phyloP scores from a whole-genome alignment of 2,329 filamentous ascomycete genomes.

The Beauveria sp. region DNA sequence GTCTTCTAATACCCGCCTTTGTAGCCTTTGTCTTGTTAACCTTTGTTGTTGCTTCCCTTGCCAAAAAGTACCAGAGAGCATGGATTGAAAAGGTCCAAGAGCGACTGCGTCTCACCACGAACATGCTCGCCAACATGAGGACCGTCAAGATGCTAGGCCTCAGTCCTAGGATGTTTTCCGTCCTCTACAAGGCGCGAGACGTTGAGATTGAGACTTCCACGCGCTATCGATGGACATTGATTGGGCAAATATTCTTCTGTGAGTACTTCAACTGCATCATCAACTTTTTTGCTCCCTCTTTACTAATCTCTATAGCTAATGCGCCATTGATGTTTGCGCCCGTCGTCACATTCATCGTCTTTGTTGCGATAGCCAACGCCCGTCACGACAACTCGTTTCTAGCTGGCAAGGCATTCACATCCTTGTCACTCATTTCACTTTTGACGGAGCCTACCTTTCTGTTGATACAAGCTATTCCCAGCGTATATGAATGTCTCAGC shows the following conservation, averaged over 20 bases:
- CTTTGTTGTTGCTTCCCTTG: constrained; percentile 16
- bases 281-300: not conserved
- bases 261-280: not conserved
- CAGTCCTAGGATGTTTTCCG: constrained; percentile 12
- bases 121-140: constrained; percentile 23
- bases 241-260: constrained; percentile 9
- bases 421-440: constrained; percentile 19
- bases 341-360: constrained; percentile 7
- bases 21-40: constrained; percentile 13
- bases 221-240: constrained; percentile 17
- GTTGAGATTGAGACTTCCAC: constrained; percentile 17
- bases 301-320: constrained; percentile 6
- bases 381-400: constrained; percentile 10
- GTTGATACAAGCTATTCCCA: constrained; percentile 9
- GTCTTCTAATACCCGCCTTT: too few species aligned
- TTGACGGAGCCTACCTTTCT: constrained; percentile 14
- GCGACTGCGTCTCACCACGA: constrained; percentile 20
- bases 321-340: constrained; percentile 13
- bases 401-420: constrained; percentile 17
- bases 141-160: constrained; percentile 26
- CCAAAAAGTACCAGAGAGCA: constrained; percentile 13
- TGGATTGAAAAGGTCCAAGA: constrained; percentile 25
- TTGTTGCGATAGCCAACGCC: constrained; percentile 7
- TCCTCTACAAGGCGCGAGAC: constrained; percentile 16
- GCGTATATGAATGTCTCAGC: constrained; percentile 12